Conservation (phyloP, 2,329 filamentous ascomycete species). For the Colletotrichum sublineola region DNA sequence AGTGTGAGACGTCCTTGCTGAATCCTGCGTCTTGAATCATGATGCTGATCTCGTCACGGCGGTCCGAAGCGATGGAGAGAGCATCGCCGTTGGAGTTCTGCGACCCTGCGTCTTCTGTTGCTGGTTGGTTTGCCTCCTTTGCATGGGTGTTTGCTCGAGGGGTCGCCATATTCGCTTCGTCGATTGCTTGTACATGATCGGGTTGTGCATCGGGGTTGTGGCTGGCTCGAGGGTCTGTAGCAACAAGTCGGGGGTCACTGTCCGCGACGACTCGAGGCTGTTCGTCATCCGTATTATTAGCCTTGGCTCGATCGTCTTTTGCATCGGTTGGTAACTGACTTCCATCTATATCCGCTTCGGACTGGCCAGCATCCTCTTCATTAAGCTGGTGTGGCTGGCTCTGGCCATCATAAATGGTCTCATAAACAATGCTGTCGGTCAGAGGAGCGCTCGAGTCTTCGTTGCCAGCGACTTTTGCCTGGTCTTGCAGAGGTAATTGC, state of each 20-base stretch:
- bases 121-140: background rate
- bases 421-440: constrained; percentile 45
- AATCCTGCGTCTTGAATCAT: constrained; percentile 64
- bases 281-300: constrained; percentile 35
- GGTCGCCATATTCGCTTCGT: constrained; percentile 7
- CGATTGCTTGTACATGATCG: background rate
- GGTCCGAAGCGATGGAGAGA: constrained; percentile 51
- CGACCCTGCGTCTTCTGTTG: constrained; percentile 39
- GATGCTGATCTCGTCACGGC: constrained; percentile 55
- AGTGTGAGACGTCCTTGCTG: constrained; percentile 58
- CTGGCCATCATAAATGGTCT: constrained; percentile 43
- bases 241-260: background rate
- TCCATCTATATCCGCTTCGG: constrained; percentile 46
- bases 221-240: background rate
- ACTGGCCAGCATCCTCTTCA: constrained; percentile 37
- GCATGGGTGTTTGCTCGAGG: background rate
- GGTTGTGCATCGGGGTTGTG: background rate
- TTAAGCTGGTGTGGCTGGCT: constrained; percentile 25
- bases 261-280: constrained; percentile 15
- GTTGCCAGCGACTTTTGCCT: constrained; percentile 45
- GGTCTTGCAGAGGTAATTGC: constrained; percentile 51
- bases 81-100: constrained; percentile 6
- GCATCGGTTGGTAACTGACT: constrained; percentile 48
- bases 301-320: constrained; percentile 36
- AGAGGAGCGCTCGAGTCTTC: constrained; percentile 35